These are phyloP conservation scores for Punctularia strigosozonata DNA, from an alignment of 768 basidiomycete genomes.

Conservation along the genomic window DNA sequence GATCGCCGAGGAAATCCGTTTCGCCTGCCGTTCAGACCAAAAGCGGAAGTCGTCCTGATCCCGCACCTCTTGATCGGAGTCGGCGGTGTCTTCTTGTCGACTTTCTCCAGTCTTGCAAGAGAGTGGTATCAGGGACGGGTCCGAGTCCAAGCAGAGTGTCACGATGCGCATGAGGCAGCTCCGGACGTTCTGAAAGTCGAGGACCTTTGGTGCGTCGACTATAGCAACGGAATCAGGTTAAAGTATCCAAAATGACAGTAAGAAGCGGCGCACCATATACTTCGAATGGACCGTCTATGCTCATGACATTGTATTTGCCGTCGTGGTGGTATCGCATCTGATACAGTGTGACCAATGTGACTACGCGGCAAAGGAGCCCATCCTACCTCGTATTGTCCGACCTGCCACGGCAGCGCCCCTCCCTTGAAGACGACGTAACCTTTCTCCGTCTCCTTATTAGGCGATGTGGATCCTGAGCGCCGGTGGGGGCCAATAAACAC, in stretches of 20 bases:
- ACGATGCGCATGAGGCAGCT: constrained; percentile 64
- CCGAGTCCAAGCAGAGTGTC: constrained; percentile 77
- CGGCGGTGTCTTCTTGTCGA: constrained; percentile 4
- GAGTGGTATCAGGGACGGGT: constrained; percentile 68
- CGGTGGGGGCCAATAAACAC: constrained; percentile 38
- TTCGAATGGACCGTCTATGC: constrained; percentile 73
- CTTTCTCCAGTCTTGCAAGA: constrained; percentile 42
- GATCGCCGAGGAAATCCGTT: constrained; percentile 71
- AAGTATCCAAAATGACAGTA: constrained; percentile 2
- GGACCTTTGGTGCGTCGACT: constrained; percentile 60
- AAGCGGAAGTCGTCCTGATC: constrained; percentile 93
- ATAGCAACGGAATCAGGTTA: constrained; percentile 7
- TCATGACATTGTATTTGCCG: constrained; percentile 95
- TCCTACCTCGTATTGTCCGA: constrained; percentile 75
- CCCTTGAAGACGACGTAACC: constrained; percentile 70
- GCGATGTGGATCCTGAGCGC: constrained; percentile 17
- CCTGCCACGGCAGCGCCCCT: constrained; percentile 75
- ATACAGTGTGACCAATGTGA: neutral
- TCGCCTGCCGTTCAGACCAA: constrained; percentile 86
- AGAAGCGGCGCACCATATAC: constrained; percentile 57
- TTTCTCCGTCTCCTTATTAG: constrained; percentile 31
- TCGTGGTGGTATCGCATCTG: constrained; percentile 91
- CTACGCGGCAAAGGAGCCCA: neutral
- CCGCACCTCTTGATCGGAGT: constrained; percentile 17
- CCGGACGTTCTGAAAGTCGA: constrained; percentile 58